Conservation (phyloP, 306 rosid genomes). For the Acacia acuminata region DNA sequence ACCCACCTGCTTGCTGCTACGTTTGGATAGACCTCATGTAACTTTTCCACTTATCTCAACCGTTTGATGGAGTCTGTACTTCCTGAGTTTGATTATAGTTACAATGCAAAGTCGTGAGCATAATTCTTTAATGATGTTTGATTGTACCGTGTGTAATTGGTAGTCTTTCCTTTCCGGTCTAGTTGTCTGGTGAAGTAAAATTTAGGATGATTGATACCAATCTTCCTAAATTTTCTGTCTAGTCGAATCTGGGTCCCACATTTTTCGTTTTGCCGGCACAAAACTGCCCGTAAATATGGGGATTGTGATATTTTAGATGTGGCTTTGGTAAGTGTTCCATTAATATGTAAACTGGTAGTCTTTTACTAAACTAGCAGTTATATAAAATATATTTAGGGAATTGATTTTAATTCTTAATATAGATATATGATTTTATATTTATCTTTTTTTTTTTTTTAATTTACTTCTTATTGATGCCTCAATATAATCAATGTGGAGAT, state of each 20-base stretch:
- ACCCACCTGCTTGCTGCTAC: conserved; percentile 28
- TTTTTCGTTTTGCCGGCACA: not conserved
- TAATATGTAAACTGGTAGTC: too few species aligned
- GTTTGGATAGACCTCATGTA: conserved; percentile 16
- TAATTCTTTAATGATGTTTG: conserved; percentile 40
- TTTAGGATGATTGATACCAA: conserved; percentile 23
- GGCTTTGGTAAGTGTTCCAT: too few species aligned
- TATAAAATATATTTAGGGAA: too few species aligned
- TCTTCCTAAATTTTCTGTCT: conserved; percentile 32
- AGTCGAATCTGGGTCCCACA: conserved; percentile 24
- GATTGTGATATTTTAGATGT: not conserved
- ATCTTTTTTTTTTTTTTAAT: too few species aligned
- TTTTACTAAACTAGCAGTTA: too few species aligned
- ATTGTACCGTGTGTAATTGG: conserved; percentile 51
- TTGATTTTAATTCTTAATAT: too few species aligned
- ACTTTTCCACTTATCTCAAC: conserved; percentile 27
- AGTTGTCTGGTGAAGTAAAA: conserved; percentile 40
- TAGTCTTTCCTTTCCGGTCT: conserved; percentile 29
- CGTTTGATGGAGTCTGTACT: conserved; percentile 38
- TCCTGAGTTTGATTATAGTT: conserved; percentile 30
- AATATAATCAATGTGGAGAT: too few species aligned
- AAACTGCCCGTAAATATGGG: not conserved
- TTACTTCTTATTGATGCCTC: too few species aligned
- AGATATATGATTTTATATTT: too few species aligned
- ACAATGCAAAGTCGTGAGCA: conserved; percentile 38